Evolutionary conservation across 345 rosid species (phyloP), one percentile per base, ranked within the genome.

Genomic region (Heritiera fomes): DNA sequence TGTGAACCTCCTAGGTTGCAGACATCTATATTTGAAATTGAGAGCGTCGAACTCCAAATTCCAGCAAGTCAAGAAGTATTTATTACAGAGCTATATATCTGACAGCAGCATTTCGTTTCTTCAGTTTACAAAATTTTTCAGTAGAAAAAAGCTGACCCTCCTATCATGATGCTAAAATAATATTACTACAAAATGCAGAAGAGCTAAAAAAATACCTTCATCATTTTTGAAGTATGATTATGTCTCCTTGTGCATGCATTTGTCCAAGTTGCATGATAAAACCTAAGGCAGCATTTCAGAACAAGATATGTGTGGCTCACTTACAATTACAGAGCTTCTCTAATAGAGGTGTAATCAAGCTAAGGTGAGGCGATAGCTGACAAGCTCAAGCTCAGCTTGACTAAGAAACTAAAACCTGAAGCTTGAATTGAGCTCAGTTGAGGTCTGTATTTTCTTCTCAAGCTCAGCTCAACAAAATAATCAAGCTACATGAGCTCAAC

Each of bases 391-490:
- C 71, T 14, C 45, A 45, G 71, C 30, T n/a, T 14, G 15, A 67
- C 71, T n/a, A 43, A 18, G 14, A 67, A n/a, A 43, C 52, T 41
- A 15, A 41, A 40, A 65, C 11, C 41, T 65, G 2, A 66, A 41
- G 50, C 15, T 18, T n/a, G 12, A 7, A 0, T 23, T 20, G 63
- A 59, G 32, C 30, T 59, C 40, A 28, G 13, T 38, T 5, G 1
- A 43, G 50, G 7, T 66, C 71, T 66, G 18, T 43, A 41, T n/a
- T 66, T 66, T 17, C 50, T 18, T 8, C 50, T 66, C 30, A 2
- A 41, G 50, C 71, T 66, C n/a, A 10, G 69, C 69, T 34, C 69
- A 15, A 64, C 46, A 38, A 64, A 64, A 38, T 64, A 64, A 64
- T 38, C 45, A 38, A 64, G 69, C n/a, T 64, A 38, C 20, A 14